These are phyloP conservation scores for Hysterium pulicare DNA, from an alignment of 2,329 filamentous ascomycete species.

Conservation along the genomic window DNA sequence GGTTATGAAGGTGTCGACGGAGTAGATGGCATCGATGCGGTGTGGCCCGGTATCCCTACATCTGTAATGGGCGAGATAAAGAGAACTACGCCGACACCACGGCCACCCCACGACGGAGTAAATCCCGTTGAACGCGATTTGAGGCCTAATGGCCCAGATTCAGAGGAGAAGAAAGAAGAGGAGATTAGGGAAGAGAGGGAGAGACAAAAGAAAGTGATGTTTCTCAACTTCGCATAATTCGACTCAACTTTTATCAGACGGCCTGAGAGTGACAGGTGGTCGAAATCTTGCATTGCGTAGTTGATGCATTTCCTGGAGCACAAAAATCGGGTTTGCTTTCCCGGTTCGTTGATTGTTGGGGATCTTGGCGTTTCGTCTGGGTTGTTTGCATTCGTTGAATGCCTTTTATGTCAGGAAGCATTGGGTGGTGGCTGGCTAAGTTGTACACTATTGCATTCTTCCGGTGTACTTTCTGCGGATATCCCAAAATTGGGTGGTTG, in stretches of 20 bases:
- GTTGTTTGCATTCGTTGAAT: neutral
- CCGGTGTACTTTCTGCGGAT: neutral
- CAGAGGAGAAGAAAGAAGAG: neutral
- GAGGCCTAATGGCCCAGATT: neutral
- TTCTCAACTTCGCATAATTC: slow-evolving; percentile 11
- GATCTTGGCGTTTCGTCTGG: neutral
- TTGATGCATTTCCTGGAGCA: neutral
- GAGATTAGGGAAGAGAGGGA: slow-evolving; percentile 14
- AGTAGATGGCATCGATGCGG: slow-evolving; percentile 13
- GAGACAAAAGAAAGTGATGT: slow-evolving; percentile 19
- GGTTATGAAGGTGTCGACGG: slow-evolving; percentile 24
- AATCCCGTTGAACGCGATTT: neutral
- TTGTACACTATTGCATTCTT: neutral
- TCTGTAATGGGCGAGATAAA: neutral
- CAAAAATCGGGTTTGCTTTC: neutral
- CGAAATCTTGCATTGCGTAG: neutral
- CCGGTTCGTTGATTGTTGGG: neutral
- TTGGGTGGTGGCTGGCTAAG: neutral
- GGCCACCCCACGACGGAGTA: slow-evolving; percentile 5
- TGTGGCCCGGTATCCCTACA: slow-evolving; percentile 18
- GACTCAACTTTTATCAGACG: no score
- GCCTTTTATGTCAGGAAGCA: neutral
- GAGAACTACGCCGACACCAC: neutral
- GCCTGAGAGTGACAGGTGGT: no score
- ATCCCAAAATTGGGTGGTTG: neutral